phyloP scores from a whole-genome alignment of 306 rosid genomes.

The Rubus parviflorus region DNA sequence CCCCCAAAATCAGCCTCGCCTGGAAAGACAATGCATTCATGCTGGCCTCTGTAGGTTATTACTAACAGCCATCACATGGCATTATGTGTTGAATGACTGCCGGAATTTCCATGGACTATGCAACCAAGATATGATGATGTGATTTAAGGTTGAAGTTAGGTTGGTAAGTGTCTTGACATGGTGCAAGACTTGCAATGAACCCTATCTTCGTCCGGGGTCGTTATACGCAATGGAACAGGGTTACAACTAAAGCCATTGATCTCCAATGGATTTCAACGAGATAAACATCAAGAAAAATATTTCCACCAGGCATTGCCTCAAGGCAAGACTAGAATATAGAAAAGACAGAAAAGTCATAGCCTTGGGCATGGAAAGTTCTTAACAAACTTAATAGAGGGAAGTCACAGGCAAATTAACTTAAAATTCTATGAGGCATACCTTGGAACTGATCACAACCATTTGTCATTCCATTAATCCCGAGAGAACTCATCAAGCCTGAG shows the following conservation, averaged over 20 bases:
- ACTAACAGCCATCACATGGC: not conserved
- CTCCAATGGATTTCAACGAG: conserved; percentile 5
- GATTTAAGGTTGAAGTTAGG: not conserved
- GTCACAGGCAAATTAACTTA: not conserved
- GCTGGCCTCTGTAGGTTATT: not conserved
- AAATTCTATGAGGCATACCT: conserved; percentile 41
- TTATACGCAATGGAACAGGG: not conserved
- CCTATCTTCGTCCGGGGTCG: not conserved
- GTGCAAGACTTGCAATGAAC: not conserved
- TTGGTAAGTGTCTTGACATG: not conserved
- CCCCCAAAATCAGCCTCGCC: not conserved
- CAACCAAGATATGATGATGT: not conserved
- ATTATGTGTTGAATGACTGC: not conserved
- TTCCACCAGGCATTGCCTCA: not conserved
- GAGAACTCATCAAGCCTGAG: conserved; percentile 38
- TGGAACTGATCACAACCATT: conserved; percentile 50
- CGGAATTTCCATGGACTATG: not conserved
- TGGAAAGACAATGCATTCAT: not conserved
- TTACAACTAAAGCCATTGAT: not conserved
- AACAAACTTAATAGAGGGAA: not conserved
- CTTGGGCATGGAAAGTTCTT: not conserved
- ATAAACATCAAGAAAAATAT: not conserved
- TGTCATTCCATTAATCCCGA: conserved; percentile 36
- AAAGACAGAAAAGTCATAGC: not conserved
- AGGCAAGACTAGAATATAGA: not conserved